A percentile compares a stretch with the other conserved stretches of the same genome.
Conservation (phyloP, 2,329 filamentous ascomycete genomes). For the Sarocladiaceae sp. region DNA sequence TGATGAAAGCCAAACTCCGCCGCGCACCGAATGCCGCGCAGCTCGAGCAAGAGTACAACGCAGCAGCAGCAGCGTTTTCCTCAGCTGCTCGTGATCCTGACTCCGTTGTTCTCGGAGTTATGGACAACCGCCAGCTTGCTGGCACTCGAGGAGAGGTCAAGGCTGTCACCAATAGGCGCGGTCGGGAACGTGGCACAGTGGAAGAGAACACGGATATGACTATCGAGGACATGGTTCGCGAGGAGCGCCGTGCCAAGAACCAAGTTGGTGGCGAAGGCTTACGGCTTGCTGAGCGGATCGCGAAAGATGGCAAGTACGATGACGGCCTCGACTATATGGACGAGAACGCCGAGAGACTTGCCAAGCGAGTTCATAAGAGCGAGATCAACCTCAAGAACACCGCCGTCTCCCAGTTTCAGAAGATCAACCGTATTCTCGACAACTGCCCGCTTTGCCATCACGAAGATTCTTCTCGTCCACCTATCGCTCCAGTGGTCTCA, state of each 20-base stretch:
- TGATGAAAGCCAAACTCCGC: conserved; percentile 92
- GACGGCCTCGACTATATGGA: conserved; percentile 96
- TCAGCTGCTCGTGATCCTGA: conserved; percentile 55
- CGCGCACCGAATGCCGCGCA: conserved; percentile 69
- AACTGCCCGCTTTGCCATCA: conserved; percentile 88
- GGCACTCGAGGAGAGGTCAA: conserved; percentile 71
- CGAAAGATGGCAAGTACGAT: conserved; percentile 87
- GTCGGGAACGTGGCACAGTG: conserved; percentile 77
- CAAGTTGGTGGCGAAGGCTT: conserved; percentile 75
- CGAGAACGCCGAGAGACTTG: conserved; percentile 89
- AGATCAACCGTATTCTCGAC: conserved; percentile 81
- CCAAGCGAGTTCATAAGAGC: conserved; percentile 80
- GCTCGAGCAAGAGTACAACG: conserved; percentile 81
- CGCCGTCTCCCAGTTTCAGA: conserved; percentile 85
- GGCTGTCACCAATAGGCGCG: conserved; percentile 72
- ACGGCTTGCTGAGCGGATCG: conserved; percentile 85
- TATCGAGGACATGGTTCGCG: conserved; percentile 94
- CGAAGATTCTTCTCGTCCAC: conserved; percentile 71
- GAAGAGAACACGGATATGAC: conserved; percentile 93
- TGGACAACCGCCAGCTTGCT: conserved; percentile 86
- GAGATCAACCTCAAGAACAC: conserved; percentile 83
- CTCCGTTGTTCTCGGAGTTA: conserved; percentile 72
- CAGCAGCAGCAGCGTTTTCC: conserved; percentile 60
- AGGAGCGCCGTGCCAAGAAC: conserved; percentile 81
- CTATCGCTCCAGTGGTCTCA: conserved; percentile 79